A percentile compares a stretch with the other conserved stretches of the same genome.
Conservation (phyloP, 257 asterid species). For the Jacaranda mimosifolia region DNA sequence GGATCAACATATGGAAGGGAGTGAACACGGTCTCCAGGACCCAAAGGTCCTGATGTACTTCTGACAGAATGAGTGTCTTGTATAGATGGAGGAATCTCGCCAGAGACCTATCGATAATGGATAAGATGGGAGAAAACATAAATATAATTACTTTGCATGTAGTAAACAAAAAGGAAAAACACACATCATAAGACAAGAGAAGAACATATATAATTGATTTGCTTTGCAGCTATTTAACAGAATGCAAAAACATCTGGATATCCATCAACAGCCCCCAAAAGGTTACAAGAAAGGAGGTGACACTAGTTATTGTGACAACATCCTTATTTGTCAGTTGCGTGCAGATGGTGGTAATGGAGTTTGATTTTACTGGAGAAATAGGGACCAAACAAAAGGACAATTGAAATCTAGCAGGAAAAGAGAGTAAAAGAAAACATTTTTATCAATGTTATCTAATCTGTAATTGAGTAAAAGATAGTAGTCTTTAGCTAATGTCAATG, state of each 20-base stretch:
- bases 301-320: too few relatives aligned
- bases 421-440: not conserved
- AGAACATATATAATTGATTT: too few relatives aligned
- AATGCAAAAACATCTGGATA: too few relatives aligned
- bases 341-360: not conserved
- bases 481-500: not conserved
- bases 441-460: too few relatives aligned
- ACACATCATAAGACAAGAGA: too few relatives aligned
- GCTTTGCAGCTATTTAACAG: too few relatives aligned
- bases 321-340: not conserved
- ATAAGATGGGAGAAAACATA: conserved; percentile 1
- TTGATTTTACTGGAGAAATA: not conserved
- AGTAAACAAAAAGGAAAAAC: too few relatives aligned
- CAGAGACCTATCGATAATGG: conserved; percentile 63
- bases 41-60: conserved; percentile 96
- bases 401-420: not conserved
- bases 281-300: too few relatives aligned
- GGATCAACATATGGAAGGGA: conserved; percentile 89
- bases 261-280: too few relatives aligned
- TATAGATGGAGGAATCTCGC: conserved; percentile 79
- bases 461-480: too few relatives aligned
- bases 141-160: not conserved
- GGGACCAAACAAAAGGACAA: conserved; percentile 1
- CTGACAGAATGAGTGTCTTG: conserved; percentile 86
- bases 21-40: conserved; percentile 83